These are phyloP conservation scores for Parascedosporium putredinis DNA, from an alignment of 2,329 filamentous ascomycete species.

Conservation along the genomic window DNA sequence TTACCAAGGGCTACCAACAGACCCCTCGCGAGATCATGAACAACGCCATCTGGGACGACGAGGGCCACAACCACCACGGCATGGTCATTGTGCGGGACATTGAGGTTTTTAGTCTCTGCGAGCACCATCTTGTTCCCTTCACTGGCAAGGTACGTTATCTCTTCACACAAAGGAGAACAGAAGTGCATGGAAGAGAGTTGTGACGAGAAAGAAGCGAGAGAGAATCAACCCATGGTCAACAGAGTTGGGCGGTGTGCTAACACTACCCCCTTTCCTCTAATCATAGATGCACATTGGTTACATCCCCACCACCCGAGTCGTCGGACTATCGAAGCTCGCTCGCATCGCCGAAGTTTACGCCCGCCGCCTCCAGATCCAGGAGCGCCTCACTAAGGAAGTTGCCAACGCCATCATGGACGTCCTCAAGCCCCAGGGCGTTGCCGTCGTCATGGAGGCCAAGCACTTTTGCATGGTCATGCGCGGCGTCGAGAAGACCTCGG, in stretches of 20 bases:
- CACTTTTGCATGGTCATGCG: slow-evolving; percentile 99
- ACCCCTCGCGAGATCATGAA: slow-evolving; percentile 89
- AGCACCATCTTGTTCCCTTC: slow-evolving; percentile 96
- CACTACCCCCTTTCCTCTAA: too few relatives aligned
- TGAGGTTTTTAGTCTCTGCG: slow-evolving; percentile 86
- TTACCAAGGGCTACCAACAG: slow-evolving; percentile 95
- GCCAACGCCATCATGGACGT: slow-evolving; percentile 89
- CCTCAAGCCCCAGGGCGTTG: slow-evolving; percentile 85
- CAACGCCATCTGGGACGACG: slow-evolving; percentile 87
- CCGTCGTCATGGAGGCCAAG: slow-evolving; percentile 93
- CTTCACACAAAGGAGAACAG: too few relatives aligned
- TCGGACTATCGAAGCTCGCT: slow-evolving; percentile 90
- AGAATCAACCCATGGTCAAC: too few relatives aligned
- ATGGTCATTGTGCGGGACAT: slow-evolving; percentile 98
- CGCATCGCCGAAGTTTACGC: slow-evolving; percentile 97
- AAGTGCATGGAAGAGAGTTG: too few relatives aligned
- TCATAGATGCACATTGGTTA: slow-evolving; percentile 95
- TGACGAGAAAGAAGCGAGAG: too few relatives aligned
- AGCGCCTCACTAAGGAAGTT: slow-evolving; percentile 91
- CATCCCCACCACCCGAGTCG: slow-evolving; percentile 82
- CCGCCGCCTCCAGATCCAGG: slow-evolving; percentile 87
- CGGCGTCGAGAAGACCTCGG: slow-evolving; percentile 85
- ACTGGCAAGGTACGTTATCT: slow-evolving; percentile 66
- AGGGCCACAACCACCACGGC: slow-evolving; percentile 71
- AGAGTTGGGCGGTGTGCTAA: not conserved